Base-by-base conservation (phyloP, 805 yeast genomes). In the Nakazawaea anatomiae region DNA sequence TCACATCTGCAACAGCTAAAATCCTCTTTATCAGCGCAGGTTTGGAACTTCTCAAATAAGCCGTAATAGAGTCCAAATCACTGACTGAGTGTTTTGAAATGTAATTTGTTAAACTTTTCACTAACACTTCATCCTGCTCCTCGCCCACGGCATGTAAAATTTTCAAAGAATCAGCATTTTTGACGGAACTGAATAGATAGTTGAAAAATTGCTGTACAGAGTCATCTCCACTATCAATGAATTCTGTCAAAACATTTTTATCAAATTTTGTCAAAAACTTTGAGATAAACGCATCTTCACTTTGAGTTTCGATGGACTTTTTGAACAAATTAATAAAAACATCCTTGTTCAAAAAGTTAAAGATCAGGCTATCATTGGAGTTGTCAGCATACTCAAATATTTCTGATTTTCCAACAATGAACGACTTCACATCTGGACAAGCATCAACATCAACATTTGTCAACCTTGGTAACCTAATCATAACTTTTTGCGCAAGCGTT, bases 251-350 rank as follows among this genome's bases (percentile, higher is more conserved):
- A n/a, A 47, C 44, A 7, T 30, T n/a, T 47, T 45, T 14, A 61
- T 51, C 34, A 28, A 42, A 51, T 12, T 46, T 46, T 9, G 54
- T 34, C 31, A 58, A 50, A 30, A 62, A 61, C 45, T 54, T 48
- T 1, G 53, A 46, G 11, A 63, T 47, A 44, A 69, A 68, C 1
- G 39, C 38, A 4, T 43, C 48, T 8, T 64, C 38, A 14, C 60
- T 57, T 0, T 50, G 47, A 36, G 56, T 49, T 0, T 52, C 41
- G 5, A 54, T 52, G 4, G 74, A 64, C 10, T 54, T 49, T 4
- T 58, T 50, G 55, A 67, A 77, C 7, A 78, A 52, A 32, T 63
- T 64, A 1, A 54, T 10, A 0, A 73, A 55, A 28, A 72, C 69
- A 1, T 67, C 67, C 5, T 64, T 59, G 4, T 65, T 70, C 6